Evolutionary conservation across 768 basidiomycete genomes (phyloP).

Genomic region (Amanita polypyramis): DNA sequence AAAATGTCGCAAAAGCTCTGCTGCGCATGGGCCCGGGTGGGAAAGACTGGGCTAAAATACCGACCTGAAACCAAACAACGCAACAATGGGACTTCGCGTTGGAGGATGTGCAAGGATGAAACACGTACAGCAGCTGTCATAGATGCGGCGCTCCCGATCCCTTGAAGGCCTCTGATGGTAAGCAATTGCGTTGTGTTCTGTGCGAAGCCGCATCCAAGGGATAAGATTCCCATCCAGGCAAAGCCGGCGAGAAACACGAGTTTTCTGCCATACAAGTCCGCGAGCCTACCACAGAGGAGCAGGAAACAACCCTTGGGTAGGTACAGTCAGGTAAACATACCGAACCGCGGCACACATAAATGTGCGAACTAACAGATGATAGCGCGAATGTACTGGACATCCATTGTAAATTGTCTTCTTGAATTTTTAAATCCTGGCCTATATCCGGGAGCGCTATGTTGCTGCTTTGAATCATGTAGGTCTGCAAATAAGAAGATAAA

Average conservation of each 20-base stretch:
- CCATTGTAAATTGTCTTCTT: background rate
- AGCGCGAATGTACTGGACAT: background rate
- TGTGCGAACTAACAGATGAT: background rate
- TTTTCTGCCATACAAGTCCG: constrained; percentile 73
- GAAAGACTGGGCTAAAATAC: constrained; percentile 76
- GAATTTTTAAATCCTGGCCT: background rate
- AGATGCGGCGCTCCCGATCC: constrained; percentile 65
- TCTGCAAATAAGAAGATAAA: background rate
- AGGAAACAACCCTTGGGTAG: background rate
- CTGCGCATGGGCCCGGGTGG: constrained; percentile 48
- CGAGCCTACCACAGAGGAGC: constrained; percentile 45
- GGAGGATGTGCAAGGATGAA: background rate
- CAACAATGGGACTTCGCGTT: background rate
- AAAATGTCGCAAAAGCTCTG: constrained; percentile 73
- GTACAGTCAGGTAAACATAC: too few species aligned
- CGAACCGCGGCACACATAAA: too few species aligned
- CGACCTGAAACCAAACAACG: constrained; percentile 35
- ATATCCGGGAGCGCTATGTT: background rate
- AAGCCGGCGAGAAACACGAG: constrained; percentile 54
- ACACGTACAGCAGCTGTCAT: constrained; percentile 56
- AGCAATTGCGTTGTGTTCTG: constrained; percentile 22
- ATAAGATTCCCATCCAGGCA: constrained; percentile 38
- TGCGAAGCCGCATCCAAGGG: constrained; percentile 56
- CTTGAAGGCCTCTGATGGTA: constrained; percentile 68
- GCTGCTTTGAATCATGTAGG: background rate